Conservation (phyloP, 139 green algal genomes). For the Closterium sp. region DNA sequence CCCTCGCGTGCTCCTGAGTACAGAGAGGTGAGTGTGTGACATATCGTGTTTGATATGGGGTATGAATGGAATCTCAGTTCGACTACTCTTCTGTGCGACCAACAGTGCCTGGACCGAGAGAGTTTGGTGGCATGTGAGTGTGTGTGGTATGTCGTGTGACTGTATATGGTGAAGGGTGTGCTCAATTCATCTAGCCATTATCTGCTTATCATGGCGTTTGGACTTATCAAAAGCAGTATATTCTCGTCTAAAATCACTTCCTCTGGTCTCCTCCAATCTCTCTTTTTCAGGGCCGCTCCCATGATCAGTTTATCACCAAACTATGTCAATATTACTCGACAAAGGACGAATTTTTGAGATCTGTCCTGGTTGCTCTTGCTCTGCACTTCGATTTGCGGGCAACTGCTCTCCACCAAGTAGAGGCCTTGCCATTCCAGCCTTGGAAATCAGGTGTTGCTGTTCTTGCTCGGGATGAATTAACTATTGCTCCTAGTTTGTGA, state of each 20-base stretch:
- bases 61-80: not conserved
- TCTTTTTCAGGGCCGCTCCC: not conserved
- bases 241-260: too few relatives aligned
- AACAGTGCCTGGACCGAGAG: too few relatives aligned
- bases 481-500: not conserved
- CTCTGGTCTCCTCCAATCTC: not conserved
- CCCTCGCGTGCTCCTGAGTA: constrained; percentile 56
- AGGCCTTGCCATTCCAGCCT: not conserved
- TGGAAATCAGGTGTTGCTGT: not conserved
- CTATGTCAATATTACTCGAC: not conserved
- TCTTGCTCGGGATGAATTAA: not conserved
- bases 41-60: not conserved
- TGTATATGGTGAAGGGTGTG: not conserved
- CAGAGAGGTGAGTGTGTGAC: constrained; percentile 29
- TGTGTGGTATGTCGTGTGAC: not conserved
- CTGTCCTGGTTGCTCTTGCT: not conserved
- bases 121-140: not conserved
- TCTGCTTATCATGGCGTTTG: too few relatives aligned
- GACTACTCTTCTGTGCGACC: too few relatives aligned
- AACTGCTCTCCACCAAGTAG: not conserved
- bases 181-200: too few relatives aligned
- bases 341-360: not conserved
- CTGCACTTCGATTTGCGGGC: not conserved
- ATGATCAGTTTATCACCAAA: not conserved
- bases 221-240: too few relatives aligned